Percentiles rank a stretch among this genome's conserved stretches.
Conservation (phyloP, 305 asterid species). For the Fraxinus xanthoxyloides region DNA sequence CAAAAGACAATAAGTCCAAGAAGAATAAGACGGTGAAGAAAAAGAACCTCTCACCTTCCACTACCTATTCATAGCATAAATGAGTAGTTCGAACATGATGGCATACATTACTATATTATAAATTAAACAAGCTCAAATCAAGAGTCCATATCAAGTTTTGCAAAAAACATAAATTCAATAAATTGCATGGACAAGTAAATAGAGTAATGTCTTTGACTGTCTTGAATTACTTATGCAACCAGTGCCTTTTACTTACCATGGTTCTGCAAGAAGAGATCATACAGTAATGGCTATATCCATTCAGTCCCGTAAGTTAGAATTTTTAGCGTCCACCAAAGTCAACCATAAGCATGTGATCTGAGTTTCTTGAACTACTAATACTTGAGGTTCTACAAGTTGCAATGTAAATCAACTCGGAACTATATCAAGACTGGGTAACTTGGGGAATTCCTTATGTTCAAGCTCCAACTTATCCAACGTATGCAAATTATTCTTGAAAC, state of each 20-base stretch:
- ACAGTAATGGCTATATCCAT: neutral
- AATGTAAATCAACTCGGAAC: neutral
- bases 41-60: slow-evolving; percentile 28
- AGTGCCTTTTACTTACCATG: neutral
- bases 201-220: neutral
- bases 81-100: neutral
- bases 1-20: too few species aligned
- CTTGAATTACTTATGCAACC: neutral
- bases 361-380: neutral
- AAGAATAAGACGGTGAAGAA: too few species aligned
- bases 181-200: neutral
- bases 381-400: neutral
- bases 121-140: neutral
- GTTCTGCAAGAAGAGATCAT: neutral
- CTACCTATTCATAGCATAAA: slow-evolving; percentile 41
- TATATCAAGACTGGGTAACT: neutral
- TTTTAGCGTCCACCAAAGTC: neutral
- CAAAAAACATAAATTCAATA: neutral
- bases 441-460: neutral
- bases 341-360: neutral
- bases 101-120: neutral
- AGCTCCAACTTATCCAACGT: neutral
- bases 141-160: neutral
- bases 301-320: neutral
- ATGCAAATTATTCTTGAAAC: neutral